phyloP scores from a whole-genome alignment of 805 yeast genomes.

The Maudiozyma pseudohumilis region DNA sequence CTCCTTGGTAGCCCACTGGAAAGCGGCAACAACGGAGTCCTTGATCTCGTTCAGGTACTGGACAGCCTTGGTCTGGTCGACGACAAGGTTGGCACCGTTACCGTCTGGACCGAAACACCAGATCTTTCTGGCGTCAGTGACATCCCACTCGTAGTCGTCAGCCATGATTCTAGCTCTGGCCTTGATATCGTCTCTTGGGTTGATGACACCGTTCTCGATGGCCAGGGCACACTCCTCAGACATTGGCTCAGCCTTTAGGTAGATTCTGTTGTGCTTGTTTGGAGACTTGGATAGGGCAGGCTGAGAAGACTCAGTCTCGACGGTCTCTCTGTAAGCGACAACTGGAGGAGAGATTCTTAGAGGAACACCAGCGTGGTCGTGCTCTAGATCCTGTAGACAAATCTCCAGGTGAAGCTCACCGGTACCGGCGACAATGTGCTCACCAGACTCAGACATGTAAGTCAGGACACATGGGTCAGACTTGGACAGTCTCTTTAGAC shows the following conservation, averaged over 20 bases:
- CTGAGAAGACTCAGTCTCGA: conserved; percentile 86
- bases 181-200: conserved; percentile 97
- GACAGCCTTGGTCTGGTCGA: conserved; percentile 99
- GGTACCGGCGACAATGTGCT: conserved; percentile 98
- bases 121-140: conserved; percentile 99
- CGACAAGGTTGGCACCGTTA: conserved; percentile 95
- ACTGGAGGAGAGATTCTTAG: conserved; percentile 96
- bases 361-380: conserved; percentile 99
- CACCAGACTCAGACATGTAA: conserved; percentile 88
- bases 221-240: conserved; percentile 88
- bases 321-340: conserved; percentile 98
- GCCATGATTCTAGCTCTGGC: conserved; percentile 98
- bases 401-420: conserved; percentile 99
- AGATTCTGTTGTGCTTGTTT: conserved; percentile 99
- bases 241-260: conserved; percentile 93
- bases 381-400: conserved; percentile 89
- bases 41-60: conserved; percentile 98
- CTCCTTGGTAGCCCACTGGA: conserved; percentile 99
- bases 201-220: conserved; percentile 84
- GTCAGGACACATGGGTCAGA: conserved; percentile 98
- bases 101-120: conserved; percentile 99
- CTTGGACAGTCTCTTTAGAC: conserved; percentile 99
- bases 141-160: conserved; percentile 99
- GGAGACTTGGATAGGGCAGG: conserved; percentile 97
- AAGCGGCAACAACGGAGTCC: conserved; percentile 99